Conservation (phyloP, 148 eudicot species). For the Talinum fruticosum region DNA sequence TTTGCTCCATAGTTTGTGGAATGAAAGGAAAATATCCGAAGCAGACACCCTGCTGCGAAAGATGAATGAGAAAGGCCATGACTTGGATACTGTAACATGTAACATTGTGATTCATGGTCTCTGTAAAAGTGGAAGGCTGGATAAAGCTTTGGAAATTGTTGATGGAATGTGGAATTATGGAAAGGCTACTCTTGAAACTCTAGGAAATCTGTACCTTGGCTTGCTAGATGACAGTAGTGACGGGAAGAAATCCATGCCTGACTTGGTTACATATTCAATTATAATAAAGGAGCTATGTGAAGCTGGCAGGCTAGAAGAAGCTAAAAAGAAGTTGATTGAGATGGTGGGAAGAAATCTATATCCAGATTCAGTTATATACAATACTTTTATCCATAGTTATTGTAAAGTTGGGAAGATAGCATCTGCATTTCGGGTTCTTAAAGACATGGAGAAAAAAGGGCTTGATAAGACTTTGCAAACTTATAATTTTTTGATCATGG, state of each 20-base stretch:
- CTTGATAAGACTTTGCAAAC: slow-evolving; percentile 71
- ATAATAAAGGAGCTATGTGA: slow-evolving; percentile 72
- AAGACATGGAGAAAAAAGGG: slow-evolving; percentile 93
- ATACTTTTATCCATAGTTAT: slow-evolving; percentile 56
- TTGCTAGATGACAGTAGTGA: slow-evolving; percentile 39
- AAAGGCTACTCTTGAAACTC: slow-evolving; percentile 65
- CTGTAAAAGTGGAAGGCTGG: slow-evolving; percentile 71
- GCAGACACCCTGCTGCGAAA: slow-evolving; percentile 73
- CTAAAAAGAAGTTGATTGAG: slow-evolving; percentile 75
- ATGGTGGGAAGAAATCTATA: slow-evolving; percentile 70
- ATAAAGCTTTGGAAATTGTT: slow-evolving; percentile 78
- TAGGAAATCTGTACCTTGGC: slow-evolving; percentile 47
- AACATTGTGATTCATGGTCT: slow-evolving; percentile 88
- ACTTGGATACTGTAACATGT: slow-evolving; percentile 69
- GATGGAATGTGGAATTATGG: slow-evolving; percentile 84
- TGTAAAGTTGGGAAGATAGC: slow-evolving; percentile 77
- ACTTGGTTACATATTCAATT: slow-evolving; percentile 83
- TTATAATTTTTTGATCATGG: slow-evolving; percentile 74
- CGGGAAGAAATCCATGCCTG: slow-evolving; percentile 60
- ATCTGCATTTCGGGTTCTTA: slow-evolving; percentile 88
- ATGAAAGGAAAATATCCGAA: slow-evolving; percentile 66
- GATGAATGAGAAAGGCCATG: slow-evolving; percentile 82
- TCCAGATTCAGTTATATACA: slow-evolving; percentile 71
- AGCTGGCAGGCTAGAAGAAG: slow-evolving; percentile 83
- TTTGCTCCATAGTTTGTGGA: slow-evolving; percentile 83